phyloP scores from a whole-genome alignment of 495 filamentous ascomycete genomes.

The Penicillium nucicola region DNA sequence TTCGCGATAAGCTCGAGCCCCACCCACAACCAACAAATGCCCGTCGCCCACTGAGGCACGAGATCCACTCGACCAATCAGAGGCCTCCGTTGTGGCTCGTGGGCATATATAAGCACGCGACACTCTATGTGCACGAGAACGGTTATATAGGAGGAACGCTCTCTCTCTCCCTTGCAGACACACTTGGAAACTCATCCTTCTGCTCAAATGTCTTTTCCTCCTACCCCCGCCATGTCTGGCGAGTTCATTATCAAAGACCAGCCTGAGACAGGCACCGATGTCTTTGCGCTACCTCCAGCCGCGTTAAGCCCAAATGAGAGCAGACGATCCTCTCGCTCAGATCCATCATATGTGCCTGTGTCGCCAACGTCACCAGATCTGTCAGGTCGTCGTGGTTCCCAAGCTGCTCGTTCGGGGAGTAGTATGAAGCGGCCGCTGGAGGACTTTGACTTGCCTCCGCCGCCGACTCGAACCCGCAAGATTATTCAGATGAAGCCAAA shows the following conservation, averaged over 20 bases:
- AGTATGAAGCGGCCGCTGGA: constrained; percentile 48
- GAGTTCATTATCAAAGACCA: constrained; percentile 79
- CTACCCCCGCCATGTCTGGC: constrained; percentile 80
- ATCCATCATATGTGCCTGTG: constrained; percentile 49
- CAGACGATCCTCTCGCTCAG: constrained; percentile 41
- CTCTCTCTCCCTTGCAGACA: neutral
- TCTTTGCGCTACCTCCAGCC: constrained; percentile 82
- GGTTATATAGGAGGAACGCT: no score
- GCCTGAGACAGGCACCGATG: constrained; percentile 52
- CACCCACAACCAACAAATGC: constrained; percentile 19
- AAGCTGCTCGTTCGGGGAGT: constrained; percentile 52
- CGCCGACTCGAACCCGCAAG: constrained; percentile 86
- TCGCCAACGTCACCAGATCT: constrained; percentile 56
- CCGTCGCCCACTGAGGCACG: constrained; percentile 20
- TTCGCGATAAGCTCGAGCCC: constrained; percentile 22
- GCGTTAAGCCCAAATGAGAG: constrained; percentile 55
- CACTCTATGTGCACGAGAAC: constrained; percentile 21
- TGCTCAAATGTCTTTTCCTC: constrained; percentile 77
- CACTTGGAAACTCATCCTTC: neutral
- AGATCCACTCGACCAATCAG: constrained; percentile 30
- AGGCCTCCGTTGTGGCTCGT: constrained; percentile 23
- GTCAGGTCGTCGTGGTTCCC: constrained; percentile 37
- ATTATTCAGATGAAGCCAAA: constrained; percentile 95
- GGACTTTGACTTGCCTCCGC: constrained; percentile 80
- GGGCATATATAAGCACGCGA: constrained; percentile 45